Evolutionary conservation across 129 eudicot genomes (phyloP), one percentile per base, ranked within the genome.

Genomic region (Kitagawia praeruptora): DNA sequence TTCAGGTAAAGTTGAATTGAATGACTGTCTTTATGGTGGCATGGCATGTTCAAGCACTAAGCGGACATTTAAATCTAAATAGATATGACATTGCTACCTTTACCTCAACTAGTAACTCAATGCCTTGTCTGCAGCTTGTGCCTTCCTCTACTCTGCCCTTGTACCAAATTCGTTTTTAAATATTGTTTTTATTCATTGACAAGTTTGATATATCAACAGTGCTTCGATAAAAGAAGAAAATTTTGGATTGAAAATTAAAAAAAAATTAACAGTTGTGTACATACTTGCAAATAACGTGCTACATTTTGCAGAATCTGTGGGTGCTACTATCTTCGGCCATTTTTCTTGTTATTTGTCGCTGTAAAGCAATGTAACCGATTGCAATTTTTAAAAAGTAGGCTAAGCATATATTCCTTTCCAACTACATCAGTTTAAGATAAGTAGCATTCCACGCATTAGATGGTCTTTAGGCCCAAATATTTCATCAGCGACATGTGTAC

Each of bases 1-100:
- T 80, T n/a, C 99, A 92, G 98, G 99, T 92, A 84, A 77, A 8
- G 31, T 37, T 31, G 1, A 2, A 70, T 70, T 64, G 19, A 70
- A 70, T 58, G 5, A 58, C 4, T 31, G 47, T 70, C 47, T 19
- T 70, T 18, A 69, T 16, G 74, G 31, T 6, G 34, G 74, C 74
- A 28, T 69, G 74, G 19, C 41, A 37, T 15, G 23, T 69, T 69
- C 45, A 37, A 69, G 74, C 40, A 69, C n/a, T 31, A 37, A 37
- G 6, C 38, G 37, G 9, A 69, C 13, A 3, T 16, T 6, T 69
- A 6, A 37, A 67, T 31, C 21, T 27, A 61, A 18, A 8, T 58
- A 58, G 27, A 5, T 19, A 53, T 21, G 46, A 44, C 49, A 46
- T 9, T 10, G 49, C 49, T 63, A 63, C 70, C 1, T 61, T 1